phyloP scores from a whole-genome alignment of 2,329 filamentous ascomycete species.

The Neonectria ditissima region DNA sequence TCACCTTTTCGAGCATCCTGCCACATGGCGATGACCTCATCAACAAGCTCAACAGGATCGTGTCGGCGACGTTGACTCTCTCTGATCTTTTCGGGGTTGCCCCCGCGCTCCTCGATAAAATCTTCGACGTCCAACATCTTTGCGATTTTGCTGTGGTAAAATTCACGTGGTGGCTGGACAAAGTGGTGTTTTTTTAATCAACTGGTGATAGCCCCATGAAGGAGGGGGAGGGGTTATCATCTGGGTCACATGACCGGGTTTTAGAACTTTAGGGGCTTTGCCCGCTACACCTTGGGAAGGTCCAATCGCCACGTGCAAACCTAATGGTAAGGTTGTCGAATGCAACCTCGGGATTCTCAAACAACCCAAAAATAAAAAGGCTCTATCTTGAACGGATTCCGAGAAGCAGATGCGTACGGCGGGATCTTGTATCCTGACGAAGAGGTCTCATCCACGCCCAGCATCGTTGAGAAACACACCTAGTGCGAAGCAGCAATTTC shows the following conservation, averaged over 20 bases:
- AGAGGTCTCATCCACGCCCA: background rate
- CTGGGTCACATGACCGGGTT: constrained; percentile 40
- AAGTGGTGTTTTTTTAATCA: constrained; percentile 39
- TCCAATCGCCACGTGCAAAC: background rate
- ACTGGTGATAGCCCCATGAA: constrained; percentile 38
- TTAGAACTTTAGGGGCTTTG: constrained; percentile 20
- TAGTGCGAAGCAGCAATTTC: background rate
- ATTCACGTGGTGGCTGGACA: constrained; percentile 33
- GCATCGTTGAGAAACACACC: background rate
- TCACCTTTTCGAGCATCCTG: constrained; percentile 82
- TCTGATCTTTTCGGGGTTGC: constrained; percentile 90
- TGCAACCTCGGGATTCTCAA: background rate
- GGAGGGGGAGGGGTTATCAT: constrained; percentile 45
- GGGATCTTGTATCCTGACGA: constrained; percentile 11
- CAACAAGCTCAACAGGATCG: constrained; percentile 85
- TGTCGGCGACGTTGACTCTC: constrained; percentile 88
- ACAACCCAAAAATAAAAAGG: background rate
- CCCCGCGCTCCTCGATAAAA: constrained; percentile 87
- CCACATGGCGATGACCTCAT: constrained; percentile 89
- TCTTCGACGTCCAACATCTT: constrained; percentile 81
- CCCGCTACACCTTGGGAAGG: too few species aligned
- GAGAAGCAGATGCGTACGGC: background rate
- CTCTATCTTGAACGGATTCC: too few species aligned
- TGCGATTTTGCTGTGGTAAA: constrained; percentile 34
- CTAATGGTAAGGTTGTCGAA: background rate